Conservation (phyloP, 192 early-diverging fungal genomes). For the Lobulomyces angularis region DNA sequence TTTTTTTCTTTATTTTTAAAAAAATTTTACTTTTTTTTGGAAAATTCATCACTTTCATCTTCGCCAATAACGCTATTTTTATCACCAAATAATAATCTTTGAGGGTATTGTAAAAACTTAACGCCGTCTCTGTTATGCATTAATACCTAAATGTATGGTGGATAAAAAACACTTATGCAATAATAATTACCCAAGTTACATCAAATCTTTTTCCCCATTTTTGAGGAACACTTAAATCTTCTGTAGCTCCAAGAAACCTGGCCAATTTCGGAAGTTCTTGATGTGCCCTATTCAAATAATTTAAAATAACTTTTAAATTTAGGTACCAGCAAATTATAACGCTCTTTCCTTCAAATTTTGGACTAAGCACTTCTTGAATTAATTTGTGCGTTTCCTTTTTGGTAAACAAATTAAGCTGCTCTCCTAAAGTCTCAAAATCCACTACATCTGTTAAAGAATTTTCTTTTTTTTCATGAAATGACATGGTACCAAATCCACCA, state of each 20-base stretch:
- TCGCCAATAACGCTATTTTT: constrained; percentile 11
- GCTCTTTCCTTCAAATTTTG: constrained; percentile 11
- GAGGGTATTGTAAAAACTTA: constrained; percentile 16
- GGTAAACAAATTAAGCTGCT: constrained; percentile 8
- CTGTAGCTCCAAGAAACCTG: constrained; percentile 16
- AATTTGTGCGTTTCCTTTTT: constrained; percentile 13
- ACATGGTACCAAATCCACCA: too few relatives aligned
- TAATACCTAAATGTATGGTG: neutral
- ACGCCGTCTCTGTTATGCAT: neutral
- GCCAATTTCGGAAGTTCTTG: constrained; percentile 28
- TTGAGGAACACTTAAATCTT: constrained; percentile 13
- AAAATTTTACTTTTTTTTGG: too few relatives aligned
- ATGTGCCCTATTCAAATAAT: constrained; percentile 9
- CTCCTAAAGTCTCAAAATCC: neutral
- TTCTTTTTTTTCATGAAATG: too few relatives aligned
- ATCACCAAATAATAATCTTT: constrained; percentile 27
- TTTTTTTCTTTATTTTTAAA: too few relatives aligned
- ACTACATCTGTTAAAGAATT: neutral
- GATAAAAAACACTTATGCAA: neutral
- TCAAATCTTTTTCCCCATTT: constrained; percentile 41
- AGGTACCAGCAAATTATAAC: constrained; percentile 27
- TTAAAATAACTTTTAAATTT: constrained; percentile 1
- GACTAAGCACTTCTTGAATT: constrained; percentile 6
- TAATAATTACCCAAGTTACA: constrained; percentile 31
- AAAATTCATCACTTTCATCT: too few relatives aligned